Evolutionary conservation across 305 asterid genomes (phyloP), one percentile per base, ranked within the genome.

Genomic region (Rubia occidens): DNA sequence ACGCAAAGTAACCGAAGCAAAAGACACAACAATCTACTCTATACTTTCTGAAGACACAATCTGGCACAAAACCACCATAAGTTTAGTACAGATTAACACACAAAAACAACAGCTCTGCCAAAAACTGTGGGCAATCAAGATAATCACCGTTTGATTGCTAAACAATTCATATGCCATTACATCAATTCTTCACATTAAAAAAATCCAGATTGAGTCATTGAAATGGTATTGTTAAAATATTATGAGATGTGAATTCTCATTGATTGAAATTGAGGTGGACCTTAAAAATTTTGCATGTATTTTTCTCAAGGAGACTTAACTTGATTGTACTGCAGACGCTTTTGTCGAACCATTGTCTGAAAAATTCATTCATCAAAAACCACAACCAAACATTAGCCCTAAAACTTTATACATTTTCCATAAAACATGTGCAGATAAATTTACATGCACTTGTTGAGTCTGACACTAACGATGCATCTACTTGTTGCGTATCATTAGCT

Each of bases 211-310:
- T 32, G 3, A 32, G 35, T 32, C 35, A 32, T 32, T 32, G 35
- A 32, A 32, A 32, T 32, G 35, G 35, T 32, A 32, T 32, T 32
- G 35, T 32, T 32, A 32, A 32, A 32, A 32, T 32, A 3, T 32
- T 3, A 32, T 32, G 35, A 32, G 35, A 32, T 32, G 35, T 32
- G 35, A 32, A 32, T 32, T 32, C 4, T 32, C 35, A 32, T 32
- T 32, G 35, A 32, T 32, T 1, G 82, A 67, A 75, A 78, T 47
- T 82, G 82, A 37, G 78, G 69, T 4, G 89, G 85, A 56, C 83
- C 88, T 75, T 86, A 94, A 74, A 83, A 69, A 76, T 78, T 85
- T 58, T 85, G 89, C 85, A 85, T 79, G 68, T 83, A 89, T 24
- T 71, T 88, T 39, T 77, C 81, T 91, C 96, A 87, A 40, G 79